Conservation (phyloP, 1,284 basidiomycete species). For the Ustilago esculenta region DNA sequence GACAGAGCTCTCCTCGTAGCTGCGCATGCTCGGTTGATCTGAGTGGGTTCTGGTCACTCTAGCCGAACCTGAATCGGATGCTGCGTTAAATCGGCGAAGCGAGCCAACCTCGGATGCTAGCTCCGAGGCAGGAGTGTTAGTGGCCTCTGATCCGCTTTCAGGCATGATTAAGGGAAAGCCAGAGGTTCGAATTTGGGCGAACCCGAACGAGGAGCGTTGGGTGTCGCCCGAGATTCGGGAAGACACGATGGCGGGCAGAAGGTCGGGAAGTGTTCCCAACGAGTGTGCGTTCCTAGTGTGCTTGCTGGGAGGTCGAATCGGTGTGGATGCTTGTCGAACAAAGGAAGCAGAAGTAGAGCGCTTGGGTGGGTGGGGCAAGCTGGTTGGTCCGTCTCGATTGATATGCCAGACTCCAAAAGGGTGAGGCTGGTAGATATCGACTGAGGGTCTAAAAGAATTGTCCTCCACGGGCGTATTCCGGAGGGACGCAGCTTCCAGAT, state of each 20-base stretch:
- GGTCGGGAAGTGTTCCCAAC: conserved; percentile 40
- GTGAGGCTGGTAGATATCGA: conserved; percentile 26
- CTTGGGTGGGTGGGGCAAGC: conserved; percentile 28
- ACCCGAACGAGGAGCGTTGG: conserved; percentile 33
- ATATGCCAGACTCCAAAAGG: conserved; percentile 39
- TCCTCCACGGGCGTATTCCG: neutral
- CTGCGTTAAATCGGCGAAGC: conserved; percentile 18
- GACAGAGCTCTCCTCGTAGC: conserved; percentile 38
- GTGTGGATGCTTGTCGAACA: conserved; percentile 3
- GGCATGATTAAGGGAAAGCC: conserved; percentile 51
- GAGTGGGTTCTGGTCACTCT: conserved; percentile 24
- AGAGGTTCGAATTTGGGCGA: conserved; percentile 34
- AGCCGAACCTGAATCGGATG: conserved; percentile 22
- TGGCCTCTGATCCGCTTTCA: conserved; percentile 36
- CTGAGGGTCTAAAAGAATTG: neutral
- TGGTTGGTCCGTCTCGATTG: conserved; percentile 32
- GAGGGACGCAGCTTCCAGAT: neutral
- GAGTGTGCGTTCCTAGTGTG: conserved; percentile 34
- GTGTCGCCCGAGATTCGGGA: conserved; percentile 3
- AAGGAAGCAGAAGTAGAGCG: conserved; percentile 28
- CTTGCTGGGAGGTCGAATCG: neutral
- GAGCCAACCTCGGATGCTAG: conserved; percentile 26
- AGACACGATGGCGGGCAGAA: conserved; percentile 27
- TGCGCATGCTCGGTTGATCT: conserved; percentile 31
- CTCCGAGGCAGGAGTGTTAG: conserved; percentile 29